Conservation (phyloP, 805 yeast species). For the Grigorovia yakushimaensis region DNA sequence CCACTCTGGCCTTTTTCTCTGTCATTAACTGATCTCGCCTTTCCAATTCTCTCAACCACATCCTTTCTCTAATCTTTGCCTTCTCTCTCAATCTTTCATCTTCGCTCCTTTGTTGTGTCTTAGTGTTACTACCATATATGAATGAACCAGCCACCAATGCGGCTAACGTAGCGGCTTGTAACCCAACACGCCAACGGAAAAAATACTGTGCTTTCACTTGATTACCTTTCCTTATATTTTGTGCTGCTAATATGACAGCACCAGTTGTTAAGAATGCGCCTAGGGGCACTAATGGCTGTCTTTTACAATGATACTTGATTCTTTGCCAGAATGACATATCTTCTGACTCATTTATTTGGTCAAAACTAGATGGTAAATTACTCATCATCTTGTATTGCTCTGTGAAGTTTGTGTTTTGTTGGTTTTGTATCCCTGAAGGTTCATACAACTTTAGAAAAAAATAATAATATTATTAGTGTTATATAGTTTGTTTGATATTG, state of each 20-base stretch:
- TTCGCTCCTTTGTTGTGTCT: conserved; percentile 27
- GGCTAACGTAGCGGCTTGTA: conserved; percentile 74
- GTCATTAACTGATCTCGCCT: conserved; percentile 71
- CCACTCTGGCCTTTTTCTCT: conserved; percentile 59
- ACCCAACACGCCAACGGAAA: conserved; percentile 82
- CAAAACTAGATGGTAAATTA: conserved; percentile 23
- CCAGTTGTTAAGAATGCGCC: conserved; percentile 72
- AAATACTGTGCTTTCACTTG: conserved; percentile 69
- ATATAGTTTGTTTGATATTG: too few relatives aligned
- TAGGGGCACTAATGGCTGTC: conserved; percentile 83
- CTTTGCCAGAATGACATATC: conserved; percentile 25
- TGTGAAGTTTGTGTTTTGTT: not conserved
- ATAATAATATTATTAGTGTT: too few relatives aligned
- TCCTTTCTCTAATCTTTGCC: conserved; percentile 73
- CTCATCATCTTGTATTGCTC: conserved; percentile 16
- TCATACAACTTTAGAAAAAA: not conserved
- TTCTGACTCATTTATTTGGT: conserved; percentile 4
- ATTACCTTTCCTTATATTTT: conserved; percentile 64
- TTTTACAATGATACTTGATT: conserved; percentile 53
- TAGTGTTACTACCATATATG: conserved; percentile 46
- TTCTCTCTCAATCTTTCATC: conserved; percentile 64
- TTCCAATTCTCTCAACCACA: conserved; percentile 88
- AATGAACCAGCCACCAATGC: conserved; percentile 78
- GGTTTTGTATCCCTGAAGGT: not conserved
- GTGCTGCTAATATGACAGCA: conserved; percentile 72